Conservation (phyloP, 257 asterid species). For the Coffea eugenioides region DNA sequence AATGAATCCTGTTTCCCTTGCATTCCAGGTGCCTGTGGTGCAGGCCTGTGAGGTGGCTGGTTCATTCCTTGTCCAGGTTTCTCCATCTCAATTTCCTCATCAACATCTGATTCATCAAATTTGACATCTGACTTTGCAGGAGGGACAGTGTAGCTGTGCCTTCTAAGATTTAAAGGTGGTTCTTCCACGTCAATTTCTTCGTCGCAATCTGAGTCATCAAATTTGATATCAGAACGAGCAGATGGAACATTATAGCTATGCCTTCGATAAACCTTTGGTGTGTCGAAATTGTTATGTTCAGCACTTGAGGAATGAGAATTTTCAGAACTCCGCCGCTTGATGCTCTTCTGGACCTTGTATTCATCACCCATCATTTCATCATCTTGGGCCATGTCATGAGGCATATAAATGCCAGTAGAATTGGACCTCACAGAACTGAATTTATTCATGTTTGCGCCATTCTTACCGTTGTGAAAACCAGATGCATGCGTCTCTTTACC, state of each 20-base stretch:
- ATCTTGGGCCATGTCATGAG: slow-evolving; percentile 19
- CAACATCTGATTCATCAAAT: slow-evolving; percentile 65
- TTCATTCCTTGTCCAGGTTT: slow-evolving; percentile 23
- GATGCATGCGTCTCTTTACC: slow-evolving; percentile 40
- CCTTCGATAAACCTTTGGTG: slow-evolving; percentile 45
- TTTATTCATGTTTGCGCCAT: slow-evolving; percentile 9
- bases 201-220: slow-evolving; percentile 66
- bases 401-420: slow-evolving; percentile 19
- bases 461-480: slow-evolving; percentile 18
- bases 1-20: slow-evolving; percentile 29
- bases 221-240: slow-evolving; percentile 33
- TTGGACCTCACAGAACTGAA: slow-evolving; percentile 1
- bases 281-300: slow-evolving; percentile 22
- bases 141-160: slow-evolving; percentile 63
- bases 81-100: slow-evolving; percentile 39
- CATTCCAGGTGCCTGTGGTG: slow-evolving; percentile 41
- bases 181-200: slow-evolving; percentile 76
- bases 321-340: slow-evolving; percentile 23
- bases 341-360: slow-evolving; percentile 27
- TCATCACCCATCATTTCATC: slow-evolving; percentile 21
- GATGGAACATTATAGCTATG: slow-evolving; percentile 60
- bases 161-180: slow-evolving; percentile 37
- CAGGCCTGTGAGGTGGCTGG: slow-evolving; percentile 53
- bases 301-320: slow-evolving; percentile 16
- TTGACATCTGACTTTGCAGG: slow-evolving; percentile 36